These are phyloP conservation scores for Tremella yokohamensis DNA, from an alignment of 768 basidiomycete genomes.

Conservation along the genomic window DNA sequence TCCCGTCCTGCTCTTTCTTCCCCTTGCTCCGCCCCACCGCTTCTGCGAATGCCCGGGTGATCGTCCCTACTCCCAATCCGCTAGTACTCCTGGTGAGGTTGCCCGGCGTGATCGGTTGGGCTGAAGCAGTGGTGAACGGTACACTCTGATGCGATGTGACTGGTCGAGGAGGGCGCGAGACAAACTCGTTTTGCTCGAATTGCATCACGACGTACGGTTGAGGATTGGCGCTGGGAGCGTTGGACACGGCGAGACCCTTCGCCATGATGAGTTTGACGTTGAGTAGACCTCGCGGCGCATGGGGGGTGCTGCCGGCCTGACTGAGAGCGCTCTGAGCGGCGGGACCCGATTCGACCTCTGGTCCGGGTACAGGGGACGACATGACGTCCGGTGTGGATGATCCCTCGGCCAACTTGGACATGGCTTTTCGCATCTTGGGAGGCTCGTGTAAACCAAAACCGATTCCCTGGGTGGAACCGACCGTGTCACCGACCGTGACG, in stretches of 20 bases:
- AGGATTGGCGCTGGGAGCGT: constrained; percentile 54
- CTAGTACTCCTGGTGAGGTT: constrained; percentile 34
- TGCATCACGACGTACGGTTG: constrained; percentile 83
- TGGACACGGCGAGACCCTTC: constrained; percentile 70
- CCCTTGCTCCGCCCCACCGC: constrained; percentile 44
- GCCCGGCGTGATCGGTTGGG: constrained; percentile 41
- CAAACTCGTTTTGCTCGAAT: constrained; percentile 98
- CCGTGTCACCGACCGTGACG: constrained; percentile 44
- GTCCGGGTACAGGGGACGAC: not conserved
- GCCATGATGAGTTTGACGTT: constrained; percentile 95
- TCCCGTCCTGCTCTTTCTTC: constrained; percentile 24
- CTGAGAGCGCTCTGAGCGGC: not conserved
- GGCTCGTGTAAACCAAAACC: constrained; percentile 50
- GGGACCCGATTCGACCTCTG: not conserved
- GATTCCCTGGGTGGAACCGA: constrained; percentile 33
- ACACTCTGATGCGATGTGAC: constrained; percentile 32
- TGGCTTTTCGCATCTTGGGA: constrained; percentile 50
- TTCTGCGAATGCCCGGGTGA: constrained; percentile 49
- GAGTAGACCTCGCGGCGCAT: constrained; percentile 60
- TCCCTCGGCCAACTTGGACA: constrained; percentile 35
- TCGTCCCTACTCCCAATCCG: constrained; percentile 47
- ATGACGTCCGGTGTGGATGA: constrained; percentile 2
- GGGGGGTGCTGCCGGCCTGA: not conserved
- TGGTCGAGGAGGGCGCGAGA: constrained; percentile 59
- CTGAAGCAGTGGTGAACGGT: constrained; percentile 41